Evolutionary conservation across 805 yeast species (phyloP), one percentile per base, ranked within the genome.

Genomic region (Hanseniaspora mollemarum): DNA sequence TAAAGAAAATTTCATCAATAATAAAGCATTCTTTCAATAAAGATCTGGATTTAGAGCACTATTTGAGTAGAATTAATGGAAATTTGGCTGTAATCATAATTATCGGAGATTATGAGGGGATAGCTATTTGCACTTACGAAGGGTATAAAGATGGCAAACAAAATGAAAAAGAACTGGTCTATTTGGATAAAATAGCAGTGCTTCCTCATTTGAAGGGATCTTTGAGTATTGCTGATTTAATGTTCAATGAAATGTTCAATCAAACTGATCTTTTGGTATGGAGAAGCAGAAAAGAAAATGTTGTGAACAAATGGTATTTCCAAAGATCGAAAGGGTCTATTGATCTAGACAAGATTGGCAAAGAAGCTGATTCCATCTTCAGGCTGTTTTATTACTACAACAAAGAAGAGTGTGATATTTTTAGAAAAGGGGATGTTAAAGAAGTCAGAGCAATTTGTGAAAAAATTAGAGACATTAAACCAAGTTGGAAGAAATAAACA

Each of bases 241-340:
- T 90, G 22, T 87, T 92, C 70, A 92, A 90, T 61, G 72, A 83
- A 7, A 77, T 92, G 71, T 70, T 71, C 37, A 76, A 76, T 45
- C 83, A 86, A 0, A 66, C 73, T 15, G 92, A 87, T 61, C 63
- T 87, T 12, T 67, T 92, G 1, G 39, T 50, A 3, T 92, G 98
- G 98, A 75, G 98, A 59, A 90, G 97, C 1, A 70, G 95, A 42
- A 75, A 74, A 53, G 75, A 68, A 51, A 92, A 92, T 63, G 95
- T 96, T 0, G 96, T 92, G 7, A 92, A 92, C 68, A 87, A 87
- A 61, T 92, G 98, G 98, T 90, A 90, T 62, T 92, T 90, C 65
- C 96, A 92, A 60, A 71, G 98, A 55, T 81, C 95, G 37, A 68
- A 72, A 16, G 95, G 95, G 0, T 80, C 81, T 25, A 60, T 79